phyloP scores from a whole-genome alignment of 2,329 filamentous ascomycete genomes.

The Chrysoporthe deuterocubensis region DNA sequence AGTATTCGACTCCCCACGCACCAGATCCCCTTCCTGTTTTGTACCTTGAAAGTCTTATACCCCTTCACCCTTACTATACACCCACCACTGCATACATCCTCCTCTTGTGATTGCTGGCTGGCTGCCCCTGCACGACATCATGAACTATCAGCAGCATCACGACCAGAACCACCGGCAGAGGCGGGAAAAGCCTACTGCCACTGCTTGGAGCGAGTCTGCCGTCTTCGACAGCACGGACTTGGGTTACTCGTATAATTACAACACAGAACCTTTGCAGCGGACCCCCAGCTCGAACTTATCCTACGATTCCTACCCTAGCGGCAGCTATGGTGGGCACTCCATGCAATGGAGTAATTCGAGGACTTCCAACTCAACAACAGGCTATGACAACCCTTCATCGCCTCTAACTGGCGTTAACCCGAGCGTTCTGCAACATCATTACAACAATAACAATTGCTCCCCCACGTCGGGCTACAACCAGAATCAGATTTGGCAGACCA shows the following conservation, averaged over 20 bases:
- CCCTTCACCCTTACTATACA: not conserved
- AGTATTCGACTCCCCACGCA: not conserved
- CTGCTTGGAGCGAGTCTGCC: not conserved
- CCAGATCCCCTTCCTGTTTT: not conserved
- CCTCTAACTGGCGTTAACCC: not conserved
- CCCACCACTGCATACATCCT: not conserved
- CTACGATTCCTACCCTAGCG: not conserved
- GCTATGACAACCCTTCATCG: not conserved
- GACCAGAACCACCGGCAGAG: not conserved
- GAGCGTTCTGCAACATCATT: not conserved
- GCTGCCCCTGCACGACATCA: not conserved
- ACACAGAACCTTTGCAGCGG: not conserved
- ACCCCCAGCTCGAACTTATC: not conserved
- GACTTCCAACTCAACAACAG: conserved; percentile 4
- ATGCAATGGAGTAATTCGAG: conserved; percentile 22
- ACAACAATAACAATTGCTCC: not conserved
- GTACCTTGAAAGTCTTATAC: not conserved
- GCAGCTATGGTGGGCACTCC: conserved; percentile 10
- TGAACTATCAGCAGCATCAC: not conserved
- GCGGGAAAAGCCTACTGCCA: not conserved
- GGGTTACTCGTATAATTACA: not conserved
- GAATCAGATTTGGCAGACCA: not conserved
- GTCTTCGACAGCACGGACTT: not conserved
- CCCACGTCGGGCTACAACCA: not conserved
- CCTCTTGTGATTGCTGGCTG: not conserved